Evolutionary conservation across 305 asterid genomes (phyloP).

Genomic region (Salvia sclarea): DNA sequence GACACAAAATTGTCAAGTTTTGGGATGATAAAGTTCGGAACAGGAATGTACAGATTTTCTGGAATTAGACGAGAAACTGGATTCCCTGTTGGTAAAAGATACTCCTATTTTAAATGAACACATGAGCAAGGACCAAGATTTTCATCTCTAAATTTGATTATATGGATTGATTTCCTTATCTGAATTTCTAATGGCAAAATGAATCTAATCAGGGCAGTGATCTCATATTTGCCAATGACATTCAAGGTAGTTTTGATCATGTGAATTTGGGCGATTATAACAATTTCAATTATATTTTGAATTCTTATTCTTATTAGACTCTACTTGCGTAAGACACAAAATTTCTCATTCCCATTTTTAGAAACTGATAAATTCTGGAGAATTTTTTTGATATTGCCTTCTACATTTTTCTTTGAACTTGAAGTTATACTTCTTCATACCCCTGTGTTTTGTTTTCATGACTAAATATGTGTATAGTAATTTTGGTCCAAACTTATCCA

Average conservation of each 20-base stretch:
- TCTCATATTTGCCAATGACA: not conserved
- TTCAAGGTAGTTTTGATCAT: slow-evolving; percentile 15
- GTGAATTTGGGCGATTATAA: not conserved
- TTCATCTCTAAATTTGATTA: not conserved
- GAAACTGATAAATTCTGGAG: slow-evolving; percentile 1
- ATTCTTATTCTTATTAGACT: not conserved
- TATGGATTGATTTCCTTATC: not conserved
- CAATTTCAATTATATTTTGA: not conserved
- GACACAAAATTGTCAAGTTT: not conserved
- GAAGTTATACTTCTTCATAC: not conserved
- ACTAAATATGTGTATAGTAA: too few relatives aligned
- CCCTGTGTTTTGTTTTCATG: too few relatives aligned
- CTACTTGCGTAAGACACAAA: not conserved
- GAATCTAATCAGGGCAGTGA: not conserved
- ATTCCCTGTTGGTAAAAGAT: slow-evolving; percentile 1
- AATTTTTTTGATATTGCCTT: not conserved
- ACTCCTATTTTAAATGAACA: too few relatives aligned
- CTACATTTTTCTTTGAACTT: not conserved
- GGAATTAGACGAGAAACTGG: slow-evolving; percentile 1
- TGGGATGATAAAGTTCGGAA: not conserved
- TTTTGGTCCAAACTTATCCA: not conserved
- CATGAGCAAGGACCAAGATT: slow-evolving; percentile 20
- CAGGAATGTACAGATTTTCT: slow-evolving; percentile 5
- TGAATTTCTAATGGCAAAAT: not conserved
- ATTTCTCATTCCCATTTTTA: not conserved